Conservation (phyloP, 257 asterid species). For the Eustoma russellianum region DNA sequence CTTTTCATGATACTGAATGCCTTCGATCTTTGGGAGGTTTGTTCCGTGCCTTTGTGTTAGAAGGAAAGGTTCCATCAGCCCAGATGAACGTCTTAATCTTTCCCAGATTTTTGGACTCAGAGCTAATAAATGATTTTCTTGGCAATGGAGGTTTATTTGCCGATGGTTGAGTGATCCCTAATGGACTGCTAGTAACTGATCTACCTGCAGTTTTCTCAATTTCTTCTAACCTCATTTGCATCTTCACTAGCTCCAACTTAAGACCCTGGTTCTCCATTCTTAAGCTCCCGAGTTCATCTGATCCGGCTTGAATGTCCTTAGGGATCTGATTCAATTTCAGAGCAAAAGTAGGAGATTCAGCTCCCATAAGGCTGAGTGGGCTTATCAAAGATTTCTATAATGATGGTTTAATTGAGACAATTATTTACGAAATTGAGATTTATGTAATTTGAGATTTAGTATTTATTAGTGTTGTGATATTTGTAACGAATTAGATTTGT, state of each 20-base stretch:
- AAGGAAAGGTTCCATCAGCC: slow-evolving; percentile 33
- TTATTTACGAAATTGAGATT: no score
- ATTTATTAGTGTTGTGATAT: no score
- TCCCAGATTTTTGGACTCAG: slow-evolving; percentile 52
- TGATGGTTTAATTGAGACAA: no score
- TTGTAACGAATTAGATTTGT: no score
- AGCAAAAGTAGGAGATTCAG: slow-evolving; percentile 27
- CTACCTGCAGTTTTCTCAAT: slow-evolving; percentile 31
- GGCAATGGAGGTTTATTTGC: slow-evolving; percentile 60
- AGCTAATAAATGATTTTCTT: slow-evolving; percentile 55
- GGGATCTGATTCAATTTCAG: slow-evolving; percentile 21
- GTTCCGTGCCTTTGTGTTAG: slow-evolving; percentile 31
- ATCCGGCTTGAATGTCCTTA: slow-evolving; percentile 15
- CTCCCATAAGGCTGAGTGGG: slow-evolving; percentile 14
- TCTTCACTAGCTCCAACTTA: slow-evolving; percentile 49
- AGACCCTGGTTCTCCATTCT: slow-evolving; percentile 60
- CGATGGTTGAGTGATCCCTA: slow-evolving; percentile 16
- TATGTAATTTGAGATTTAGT: no score
- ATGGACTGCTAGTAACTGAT: slow-evolving; percentile 26
- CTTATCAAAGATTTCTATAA: no score
- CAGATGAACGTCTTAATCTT: slow-evolving; percentile 33
- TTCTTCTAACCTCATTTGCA: slow-evolving; percentile 48
- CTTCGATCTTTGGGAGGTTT: slow-evolving; percentile 56
- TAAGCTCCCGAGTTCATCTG: slow-evolving; percentile 37
- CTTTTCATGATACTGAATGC: slow-evolving; percentile 58